phyloP scores from a whole-genome alignment of 2,329 filamentous ascomycete genomes.

The Colletotrichum gloeosporioides region DNA sequence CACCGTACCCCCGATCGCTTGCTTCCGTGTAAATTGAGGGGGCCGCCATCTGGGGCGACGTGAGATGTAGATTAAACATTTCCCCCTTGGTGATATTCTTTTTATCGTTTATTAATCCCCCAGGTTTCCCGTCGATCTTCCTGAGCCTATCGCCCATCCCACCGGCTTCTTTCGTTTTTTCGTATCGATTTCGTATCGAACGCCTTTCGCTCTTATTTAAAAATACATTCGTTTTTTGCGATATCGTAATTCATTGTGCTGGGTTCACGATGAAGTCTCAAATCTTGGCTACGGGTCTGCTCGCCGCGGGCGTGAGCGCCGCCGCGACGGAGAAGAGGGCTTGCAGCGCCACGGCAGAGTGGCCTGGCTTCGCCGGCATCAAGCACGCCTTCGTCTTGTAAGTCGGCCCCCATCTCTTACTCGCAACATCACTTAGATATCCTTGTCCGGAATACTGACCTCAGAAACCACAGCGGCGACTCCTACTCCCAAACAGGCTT shows the following conservation, averaged over 20 bases:
- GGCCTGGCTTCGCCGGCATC: slow-evolving; percentile 40
- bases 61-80: slow-evolving; percentile 1
- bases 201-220: not conserved
- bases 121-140: not conserved
- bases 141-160: accelerated
- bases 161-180: not conserved
- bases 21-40: slow-evolving; percentile 7
- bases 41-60: not conserved
- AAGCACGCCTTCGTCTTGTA: slow-evolving; percentile 46
- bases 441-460: not conserved
- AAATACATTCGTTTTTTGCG: not conserved
- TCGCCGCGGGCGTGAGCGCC: not conserved
- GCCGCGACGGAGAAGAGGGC: slow-evolving; percentile 4
- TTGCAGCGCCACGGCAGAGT: slow-evolving; percentile 31
- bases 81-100: not conserved
- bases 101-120: not conserved
- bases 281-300: not conserved
- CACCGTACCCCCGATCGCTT: not conserved
- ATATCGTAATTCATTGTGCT: not conserved
- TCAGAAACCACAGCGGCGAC: slow-evolving; percentile 28
- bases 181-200: not conserved
- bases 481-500: slow-evolving; percentile 52
- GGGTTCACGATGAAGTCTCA: slow-evolving; percentile 7
- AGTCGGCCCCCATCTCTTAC: not conserved
- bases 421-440: accelerated